Percentiles rank a stretch among this genome's conserved stretches.
These are phyloP conservation scores for Phialocephala subalpina DNA, from an alignment of 2,329 filamentous ascomycete species.

Conservation along the genomic window DNA sequence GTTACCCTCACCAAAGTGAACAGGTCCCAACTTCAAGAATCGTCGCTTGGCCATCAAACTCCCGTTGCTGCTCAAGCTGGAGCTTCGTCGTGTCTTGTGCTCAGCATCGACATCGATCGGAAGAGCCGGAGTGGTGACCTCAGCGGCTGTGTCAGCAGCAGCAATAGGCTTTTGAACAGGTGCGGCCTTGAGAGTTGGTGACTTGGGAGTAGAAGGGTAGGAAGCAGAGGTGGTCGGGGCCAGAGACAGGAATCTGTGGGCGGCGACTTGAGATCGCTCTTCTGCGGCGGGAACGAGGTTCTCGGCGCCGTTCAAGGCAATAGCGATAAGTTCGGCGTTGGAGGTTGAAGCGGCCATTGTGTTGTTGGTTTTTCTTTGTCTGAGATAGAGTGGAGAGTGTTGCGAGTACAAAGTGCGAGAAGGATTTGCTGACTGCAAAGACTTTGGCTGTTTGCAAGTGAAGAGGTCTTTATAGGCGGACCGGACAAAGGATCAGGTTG, in stretches of 20 bases:
- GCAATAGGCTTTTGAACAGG: slow-evolving; percentile 14
- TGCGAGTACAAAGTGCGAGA: neutral
- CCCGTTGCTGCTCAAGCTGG: slow-evolving; percentile 29
- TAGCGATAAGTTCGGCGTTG: slow-evolving; percentile 26
- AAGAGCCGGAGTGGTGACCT: slow-evolving; percentile 13
- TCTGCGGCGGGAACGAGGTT: slow-evolving; percentile 34
- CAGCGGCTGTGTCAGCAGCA: slow-evolving; percentile 11
- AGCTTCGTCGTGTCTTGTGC: slow-evolving; percentile 31
- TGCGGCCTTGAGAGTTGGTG: slow-evolving; percentile 11
- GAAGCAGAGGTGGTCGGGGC: slow-evolving; percentile 38
- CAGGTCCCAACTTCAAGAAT: slow-evolving; percentile 41
- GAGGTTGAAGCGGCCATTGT: slow-evolving; percentile 31
- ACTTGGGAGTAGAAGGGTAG: slow-evolving; percentile 33
- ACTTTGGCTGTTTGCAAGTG: slow-evolving; percentile 13
- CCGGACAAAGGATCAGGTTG: slow-evolving; percentile 25
- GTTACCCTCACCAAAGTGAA: slow-evolving; percentile 36
- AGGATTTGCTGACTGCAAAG: slow-evolving; percentile 19
- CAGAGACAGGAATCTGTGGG: slow-evolving; percentile 39
- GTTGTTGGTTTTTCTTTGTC: slow-evolving; percentile 24
- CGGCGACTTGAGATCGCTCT: slow-evolving; percentile 17
- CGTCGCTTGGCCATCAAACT: slow-evolving; percentile 25
- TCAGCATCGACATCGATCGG: slow-evolving; percentile 17
- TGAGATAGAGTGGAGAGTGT: slow-evolving; percentile 18
- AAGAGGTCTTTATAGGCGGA: slow-evolving; percentile 20
- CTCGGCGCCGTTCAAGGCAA: slow-evolving; percentile 28